A percentile compares a stretch with the other conserved stretches of the same genome.
These are phyloP conservation scores for Akanthomyces lecanii DNA, from an alignment of 2,329 filamentous ascomycete genomes.

Conservation along the genomic window DNA sequence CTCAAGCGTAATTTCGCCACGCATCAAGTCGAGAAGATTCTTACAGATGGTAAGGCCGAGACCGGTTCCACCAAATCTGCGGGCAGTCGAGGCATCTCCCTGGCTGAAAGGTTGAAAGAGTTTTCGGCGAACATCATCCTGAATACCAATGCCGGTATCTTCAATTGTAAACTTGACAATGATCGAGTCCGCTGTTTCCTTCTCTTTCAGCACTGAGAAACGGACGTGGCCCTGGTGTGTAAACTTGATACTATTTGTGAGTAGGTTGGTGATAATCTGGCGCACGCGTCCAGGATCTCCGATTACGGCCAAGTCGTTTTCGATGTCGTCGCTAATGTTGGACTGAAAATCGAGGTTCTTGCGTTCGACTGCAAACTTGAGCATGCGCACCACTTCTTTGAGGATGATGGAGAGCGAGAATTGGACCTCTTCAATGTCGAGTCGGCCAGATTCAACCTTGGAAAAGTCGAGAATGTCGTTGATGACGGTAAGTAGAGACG, in stretches of 20 bases:
- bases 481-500: conserved; percentile 79
- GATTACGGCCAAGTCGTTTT: conserved; percentile 70
- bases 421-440: conserved; percentile 77
- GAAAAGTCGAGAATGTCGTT: conserved; percentile 91
- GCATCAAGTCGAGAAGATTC: conserved; percentile 75
- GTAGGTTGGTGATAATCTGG: conserved; percentile 76
- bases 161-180: conserved; percentile 68
- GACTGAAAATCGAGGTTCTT: conserved; percentile 71
- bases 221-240: conserved; percentile 65
- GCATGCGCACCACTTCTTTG: conserved; percentile 79
- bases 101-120: conserved; percentile 80
- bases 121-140: conserved; percentile 67
- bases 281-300: conserved; percentile 80
- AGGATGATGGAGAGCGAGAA: conserved; percentile 72
- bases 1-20: conserved; percentile 66
- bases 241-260: conserved; percentile 75
- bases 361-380: conserved; percentile 76
- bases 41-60: conserved; percentile 77
- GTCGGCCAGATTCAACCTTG: conserved; percentile 72
- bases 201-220: conserved; percentile 60
- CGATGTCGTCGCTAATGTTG: conserved; percentile 59
- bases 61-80: conserved; percentile 75
- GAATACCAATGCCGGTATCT: conserved; percentile 78
- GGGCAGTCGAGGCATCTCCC: conserved; percentile 73
- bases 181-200: conserved; percentile 60